phyloP scores from a whole-genome alignment of 139 green algal genomes.

The Zygnema circumcarinatum region DNA sequence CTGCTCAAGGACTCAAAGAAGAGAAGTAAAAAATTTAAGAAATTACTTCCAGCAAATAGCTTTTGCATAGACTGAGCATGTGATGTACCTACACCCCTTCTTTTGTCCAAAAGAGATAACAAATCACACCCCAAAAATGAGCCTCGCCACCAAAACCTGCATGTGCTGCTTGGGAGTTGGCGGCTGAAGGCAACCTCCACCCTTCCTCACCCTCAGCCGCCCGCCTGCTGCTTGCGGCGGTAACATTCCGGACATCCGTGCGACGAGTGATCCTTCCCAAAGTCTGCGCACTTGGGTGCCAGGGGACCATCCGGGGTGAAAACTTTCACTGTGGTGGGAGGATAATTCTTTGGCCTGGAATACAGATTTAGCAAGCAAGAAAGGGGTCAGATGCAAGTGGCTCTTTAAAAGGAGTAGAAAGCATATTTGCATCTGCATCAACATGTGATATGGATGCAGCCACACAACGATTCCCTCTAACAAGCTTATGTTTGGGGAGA shows the following conservation, averaged over 20 bases:
- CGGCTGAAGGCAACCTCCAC: not conserved
- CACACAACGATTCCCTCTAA: too few species aligned
- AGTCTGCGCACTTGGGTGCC: conserved; percentile 40
- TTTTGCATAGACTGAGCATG: too few species aligned
- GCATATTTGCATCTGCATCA: not conserved
- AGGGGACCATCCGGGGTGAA: conserved; percentile 45
- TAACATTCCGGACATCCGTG: conserved; percentile 42
- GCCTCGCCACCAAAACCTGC: not conserved
- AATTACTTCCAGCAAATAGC: too few species aligned
- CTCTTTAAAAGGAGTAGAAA: not conserved
- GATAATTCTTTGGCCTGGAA: conserved; percentile 42
- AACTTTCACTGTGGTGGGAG: conserved; percentile 1
- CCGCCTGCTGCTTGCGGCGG: conserved; percentile 7
- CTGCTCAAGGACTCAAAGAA: too few species aligned
- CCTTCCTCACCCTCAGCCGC: not conserved
- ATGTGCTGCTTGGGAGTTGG: not conserved
- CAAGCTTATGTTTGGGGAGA: too few species aligned
- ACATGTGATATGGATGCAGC: not conserved
- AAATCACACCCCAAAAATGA: not conserved
- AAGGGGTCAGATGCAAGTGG: not conserved
- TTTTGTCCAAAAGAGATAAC: not conserved
- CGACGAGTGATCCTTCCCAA: conserved; percentile 21
- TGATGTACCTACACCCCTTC: too few species aligned
- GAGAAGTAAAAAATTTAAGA: too few species aligned
- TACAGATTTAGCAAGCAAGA: too few species aligned